These are phyloP conservation scores for Hericium erinaceus DNA, from an alignment of 768 basidiomycete genomes.

Conservation along the genomic window DNA sequence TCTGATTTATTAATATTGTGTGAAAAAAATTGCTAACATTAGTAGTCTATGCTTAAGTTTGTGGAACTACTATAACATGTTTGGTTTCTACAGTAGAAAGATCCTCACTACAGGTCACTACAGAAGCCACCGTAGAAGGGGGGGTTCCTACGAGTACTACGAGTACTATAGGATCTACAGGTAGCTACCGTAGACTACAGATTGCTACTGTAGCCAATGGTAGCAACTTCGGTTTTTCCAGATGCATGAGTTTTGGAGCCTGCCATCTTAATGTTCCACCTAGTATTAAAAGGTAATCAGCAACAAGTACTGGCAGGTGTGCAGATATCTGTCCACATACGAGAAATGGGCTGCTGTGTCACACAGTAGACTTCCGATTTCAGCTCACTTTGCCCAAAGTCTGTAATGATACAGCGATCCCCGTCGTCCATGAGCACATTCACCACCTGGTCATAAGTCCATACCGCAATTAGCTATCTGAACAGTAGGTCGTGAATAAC, in stretches of 20 bases:
- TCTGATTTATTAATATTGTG: no score
- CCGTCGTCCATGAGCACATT: slow-evolving; percentile 71
- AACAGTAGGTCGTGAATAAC: neutral
- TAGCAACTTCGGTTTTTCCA: no score
- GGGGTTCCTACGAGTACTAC: no score
- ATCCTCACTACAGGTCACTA: no score
- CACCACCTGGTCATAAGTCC: slow-evolving; percentile 34
- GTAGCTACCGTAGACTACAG: no score
- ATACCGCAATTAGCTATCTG: neutral
- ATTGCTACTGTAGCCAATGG: no score
- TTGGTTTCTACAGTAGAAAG: no score
- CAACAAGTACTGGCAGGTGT: neutral
- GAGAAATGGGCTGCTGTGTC: slow-evolving; percentile 34
- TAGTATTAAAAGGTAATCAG: slow-evolving; percentile 14
- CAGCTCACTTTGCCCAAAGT: slow-evolving; percentile 79
- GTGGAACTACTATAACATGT: no score
- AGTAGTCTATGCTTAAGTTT: no score
- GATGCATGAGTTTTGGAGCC: slow-evolving; percentile 60
- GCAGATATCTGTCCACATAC: slow-evolving; percentile 16
- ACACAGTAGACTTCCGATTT: slow-evolving; percentile 60
- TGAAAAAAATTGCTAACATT: no score
- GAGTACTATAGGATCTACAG: no score
- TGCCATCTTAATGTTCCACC: slow-evolving; percentile 58
- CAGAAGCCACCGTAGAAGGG: no score
- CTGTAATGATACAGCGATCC: slow-evolving; percentile 61